Base-by-base conservation (phyloP, 306 rosid genomes). In the Vigna radiata region DNA sequence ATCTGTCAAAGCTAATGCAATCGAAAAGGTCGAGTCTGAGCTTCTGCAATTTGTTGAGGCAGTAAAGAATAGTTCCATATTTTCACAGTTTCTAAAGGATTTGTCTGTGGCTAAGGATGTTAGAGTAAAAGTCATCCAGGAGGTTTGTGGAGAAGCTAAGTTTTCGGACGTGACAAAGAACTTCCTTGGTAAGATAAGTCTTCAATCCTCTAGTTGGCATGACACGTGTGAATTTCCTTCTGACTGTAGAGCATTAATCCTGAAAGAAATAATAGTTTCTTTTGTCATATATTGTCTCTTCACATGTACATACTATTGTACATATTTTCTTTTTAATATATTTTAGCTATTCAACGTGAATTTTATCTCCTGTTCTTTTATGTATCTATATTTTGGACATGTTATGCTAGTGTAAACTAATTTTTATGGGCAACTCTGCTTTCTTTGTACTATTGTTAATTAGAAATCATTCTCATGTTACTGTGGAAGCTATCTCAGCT, bases 1-100 rank as follows among this genome's bases (percentile, higher is more conserved):
- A 47, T 89, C 97, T 36, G 89, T 95, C 41, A 92, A 89, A 84
- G 67, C 88, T 76, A 88, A 88, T 62, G 70, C 79, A 17, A 43
- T 92, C 77, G 97, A 89, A 16, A 95, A 88, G 87, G 97, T 95
- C 73, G 99, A 89, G 63, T 48, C 88, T 50, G 97, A 95, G 89
- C 74, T 95, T 87, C 62, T 72, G 36, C 86, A 77, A 43, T 81
- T 95, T 65, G 90, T 79, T 37, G 89, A 80, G 80, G 87, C 92
- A 7, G 77, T 81, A n/a, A 88, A 86, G 92, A 78, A 13, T 43
- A 92, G 96, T 79, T 63, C 84, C n/a, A 11, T 55, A 49, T 81
- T 88, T 82, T 76, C 88, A 44, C 88, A 83, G 81, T 95, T 95
- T 74, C 59, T 88, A 41, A 89, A 76, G 87, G 97, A 95, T 69